Evolutionary conservation across 768 basidiomycete species (phyloP).

Genomic region (Kwoniella bestiolae): DNA sequence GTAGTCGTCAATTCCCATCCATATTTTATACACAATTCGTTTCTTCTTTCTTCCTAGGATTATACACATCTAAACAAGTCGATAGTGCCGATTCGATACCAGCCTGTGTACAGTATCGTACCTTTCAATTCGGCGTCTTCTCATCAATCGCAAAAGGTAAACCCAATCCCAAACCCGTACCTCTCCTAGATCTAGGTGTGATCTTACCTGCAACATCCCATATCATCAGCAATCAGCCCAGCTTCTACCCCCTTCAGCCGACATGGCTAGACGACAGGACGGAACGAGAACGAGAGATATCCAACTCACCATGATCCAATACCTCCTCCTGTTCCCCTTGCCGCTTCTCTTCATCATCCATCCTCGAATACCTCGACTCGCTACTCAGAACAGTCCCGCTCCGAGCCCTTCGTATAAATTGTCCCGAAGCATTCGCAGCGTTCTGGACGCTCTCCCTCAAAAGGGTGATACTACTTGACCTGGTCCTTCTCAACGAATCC

Average conservation of each 20-base stretch:
- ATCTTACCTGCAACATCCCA: slow-evolving; percentile 1
- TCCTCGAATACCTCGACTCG: slow-evolving; percentile 15
- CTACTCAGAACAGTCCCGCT: slow-evolving; percentile 31
- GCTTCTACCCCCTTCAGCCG: too few relatives aligned
- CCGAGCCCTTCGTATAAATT: slow-evolving; percentile 22
- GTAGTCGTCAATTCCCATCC: too few relatives aligned
- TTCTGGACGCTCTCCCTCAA: slow-evolving; percentile 19
- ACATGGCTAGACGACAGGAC: too few relatives aligned
- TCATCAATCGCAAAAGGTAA: slow-evolving; percentile 7
- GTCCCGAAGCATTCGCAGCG: slow-evolving; percentile 7
- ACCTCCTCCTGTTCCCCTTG: slow-evolving; percentile 2
- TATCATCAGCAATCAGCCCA: background rate
- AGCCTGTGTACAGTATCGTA: too few relatives aligned
- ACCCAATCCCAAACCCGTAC: background rate
- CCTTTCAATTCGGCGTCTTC: background rate
- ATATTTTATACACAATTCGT: background rate
- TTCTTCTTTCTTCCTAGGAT: background rate
- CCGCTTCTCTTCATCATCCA: slow-evolving; percentile 9
- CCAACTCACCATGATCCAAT: slow-evolving; percentile 12
- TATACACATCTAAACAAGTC: too few relatives aligned
- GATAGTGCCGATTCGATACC: too few relatives aligned
- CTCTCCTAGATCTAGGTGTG: slow-evolving; percentile 13
- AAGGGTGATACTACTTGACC: slow-evolving; percentile 25
- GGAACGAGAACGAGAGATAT: background rate
- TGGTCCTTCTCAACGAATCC: slow-evolving; percentile 9